Percentiles rank a stretch among this genome's conserved stretches.
Conservation (phyloP, 345 rosid genomes). For the Euphorbia lathyris region DNA sequence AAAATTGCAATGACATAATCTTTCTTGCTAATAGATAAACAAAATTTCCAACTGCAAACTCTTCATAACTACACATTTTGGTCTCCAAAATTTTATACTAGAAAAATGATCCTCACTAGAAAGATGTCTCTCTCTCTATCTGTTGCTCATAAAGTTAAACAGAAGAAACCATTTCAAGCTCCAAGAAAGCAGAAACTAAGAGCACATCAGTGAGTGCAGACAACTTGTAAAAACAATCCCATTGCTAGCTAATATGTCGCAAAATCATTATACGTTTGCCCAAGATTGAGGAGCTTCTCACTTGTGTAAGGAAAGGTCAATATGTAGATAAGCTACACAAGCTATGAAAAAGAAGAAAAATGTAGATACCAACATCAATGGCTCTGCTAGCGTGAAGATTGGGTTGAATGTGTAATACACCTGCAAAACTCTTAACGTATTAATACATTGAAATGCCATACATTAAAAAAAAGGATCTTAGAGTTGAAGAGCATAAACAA, state of each 20-base stretch:
- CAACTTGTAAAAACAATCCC: background rate
- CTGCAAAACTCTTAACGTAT: slow-evolving; percentile 32
- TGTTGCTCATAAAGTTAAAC: slow-evolving; percentile 2
- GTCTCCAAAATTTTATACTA: slow-evolving; percentile 10
- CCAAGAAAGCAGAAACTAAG: background rate
- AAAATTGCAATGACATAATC: background rate
- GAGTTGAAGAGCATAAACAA: background rate
- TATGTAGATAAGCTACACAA: slow-evolving; percentile 69
- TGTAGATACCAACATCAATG: slow-evolving; percentile 69
- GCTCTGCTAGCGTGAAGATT: slow-evolving; percentile 95
- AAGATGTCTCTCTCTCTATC: background rate
- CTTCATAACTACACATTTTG: background rate
- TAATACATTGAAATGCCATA: background rate
- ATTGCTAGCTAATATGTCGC: background rate
- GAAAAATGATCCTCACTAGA: background rate
- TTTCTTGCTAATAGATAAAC: slow-evolving; percentile 3
- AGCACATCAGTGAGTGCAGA: background rate
- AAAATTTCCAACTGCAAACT: slow-evolving; percentile 12
- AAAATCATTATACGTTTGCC: background rate
- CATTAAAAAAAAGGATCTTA: background rate
- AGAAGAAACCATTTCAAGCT: slow-evolving; percentile 13
- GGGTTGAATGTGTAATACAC: slow-evolving; percentile 93
- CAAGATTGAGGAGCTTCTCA: slow-evolving; percentile 14
- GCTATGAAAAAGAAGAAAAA: slow-evolving; percentile 80
- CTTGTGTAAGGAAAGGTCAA: slow-evolving; percentile 71